These are phyloP conservation scores for Alloteropsis semialata DNA, from an alignment of 176 grass and related monocot genomes.

Conservation along the genomic window DNA sequence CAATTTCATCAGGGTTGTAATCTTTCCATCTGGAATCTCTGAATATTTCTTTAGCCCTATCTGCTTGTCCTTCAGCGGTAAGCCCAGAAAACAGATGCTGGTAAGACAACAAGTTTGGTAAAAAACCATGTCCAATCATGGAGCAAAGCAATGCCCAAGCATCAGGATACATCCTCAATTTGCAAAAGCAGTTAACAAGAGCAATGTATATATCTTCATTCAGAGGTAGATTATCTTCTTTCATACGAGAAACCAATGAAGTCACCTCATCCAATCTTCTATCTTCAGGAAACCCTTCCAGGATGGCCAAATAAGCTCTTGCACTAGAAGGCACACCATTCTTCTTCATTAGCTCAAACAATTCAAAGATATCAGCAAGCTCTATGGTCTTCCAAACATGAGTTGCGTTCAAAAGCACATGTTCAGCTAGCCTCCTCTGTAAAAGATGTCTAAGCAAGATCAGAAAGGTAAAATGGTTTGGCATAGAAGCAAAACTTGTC, in stretches of 20 bases:
- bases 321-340: slow-evolving; percentile 19
- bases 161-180: slow-evolving; percentile 42
- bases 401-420: background rate
- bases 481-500: slow-evolving; percentile 43
- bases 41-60: slow-evolving; percentile 50
- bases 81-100: slow-evolving; percentile 55
- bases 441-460: slow-evolving; percentile 57
- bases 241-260: slow-evolving; percentile 47
- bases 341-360: slow-evolving; percentile 45
- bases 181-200: slow-evolving; percentile 54
- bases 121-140: slow-evolving; percentile 49
- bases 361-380: slow-evolving; percentile 39
- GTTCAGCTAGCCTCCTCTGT: slow-evolving; percentile 26
- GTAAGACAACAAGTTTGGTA: slow-evolving; percentile 51
- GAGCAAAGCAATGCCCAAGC: slow-evolving; percentile 39
- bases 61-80: slow-evolving; percentile 41
- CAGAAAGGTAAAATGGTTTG: slow-evolving; percentile 48
- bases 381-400: slow-evolving; percentile 48
- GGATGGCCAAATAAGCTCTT: slow-evolving; percentile 39
- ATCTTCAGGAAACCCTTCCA: slow-evolving; percentile 46
- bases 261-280: slow-evolving; percentile 45
- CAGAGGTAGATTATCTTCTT: slow-evolving; percentile 42
- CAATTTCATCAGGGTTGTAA: slow-evolving; percentile 68
- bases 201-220: slow-evolving; percentile 39
- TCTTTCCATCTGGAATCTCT: slow-evolving; percentile 27